Base-by-base conservation (phyloP, 2,329 filamentous ascomycete genomes). In the Sporothrix brasiliensis region DNA sequence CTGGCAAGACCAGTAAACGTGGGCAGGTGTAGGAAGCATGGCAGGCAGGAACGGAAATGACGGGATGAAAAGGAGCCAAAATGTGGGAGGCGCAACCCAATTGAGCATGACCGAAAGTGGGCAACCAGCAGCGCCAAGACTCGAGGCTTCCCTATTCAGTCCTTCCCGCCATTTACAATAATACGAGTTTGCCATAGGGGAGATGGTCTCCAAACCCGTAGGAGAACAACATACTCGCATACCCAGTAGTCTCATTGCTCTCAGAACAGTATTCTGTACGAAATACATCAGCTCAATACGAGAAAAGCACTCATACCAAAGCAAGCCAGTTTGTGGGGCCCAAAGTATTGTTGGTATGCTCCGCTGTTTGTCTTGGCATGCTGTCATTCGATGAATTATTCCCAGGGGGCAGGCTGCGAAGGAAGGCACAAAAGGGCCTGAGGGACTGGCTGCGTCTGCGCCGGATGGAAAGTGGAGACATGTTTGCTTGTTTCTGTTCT, bases 301-400 rank as follows among this genome's bases (percentile, higher is more conserved):
- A 49, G 44, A 63, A 63, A 47, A n/a, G 14, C 21, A 19, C n/a
- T 11, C 41, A 54, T n/a, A 47, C 34, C 34, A 27, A 63, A 13
- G 19, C 41, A 39, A 63, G 21, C 39, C 39, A 63, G 41, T 14
- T 27, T 5, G 39, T 53, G 63, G 27, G 54, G 27, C 49, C 44
- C 44, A 19, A 2, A n/a, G 60, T 27, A 21, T 24, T 34, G 34
- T 34, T 19, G 24, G 53, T 4, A 14, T 52, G 30, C 44, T 67
- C 52, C 49, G 65, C 50, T 34, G 60, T 49, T 27, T 68, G 66
- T 68, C 66, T 68, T 68, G 66, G 66, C 66, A 68, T 68, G 41
- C 49, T 56, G 52, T 68, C 66, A 68, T 58, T 56, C 52, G 66
- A 58, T 58, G 52, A 68, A 58, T 58, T 49, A 14, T 52, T 21